Evolutionary conservation across 164 flowering plant genomes (phyloP).

Genomic region (Piper betle): DNA sequence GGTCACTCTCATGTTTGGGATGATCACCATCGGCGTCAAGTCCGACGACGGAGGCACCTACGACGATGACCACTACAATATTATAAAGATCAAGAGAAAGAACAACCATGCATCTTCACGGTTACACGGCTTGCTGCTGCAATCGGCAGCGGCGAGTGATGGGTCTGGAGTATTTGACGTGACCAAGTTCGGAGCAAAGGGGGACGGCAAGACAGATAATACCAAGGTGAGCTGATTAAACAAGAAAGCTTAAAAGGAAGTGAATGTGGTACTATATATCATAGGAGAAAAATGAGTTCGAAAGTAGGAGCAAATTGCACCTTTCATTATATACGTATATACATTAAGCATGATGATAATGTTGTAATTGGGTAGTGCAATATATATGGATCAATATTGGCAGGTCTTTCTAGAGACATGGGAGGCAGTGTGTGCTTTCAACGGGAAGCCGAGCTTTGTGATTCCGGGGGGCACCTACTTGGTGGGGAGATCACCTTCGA

Average conservation of each 20-base stretch:
- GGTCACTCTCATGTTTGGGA: background rate
- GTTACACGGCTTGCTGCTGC: background rate
- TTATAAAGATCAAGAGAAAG: too few species aligned
- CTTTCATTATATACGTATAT: background rate
- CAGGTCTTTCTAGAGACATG: constrained; percentile 5
- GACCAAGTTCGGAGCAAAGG: constrained; percentile 21
- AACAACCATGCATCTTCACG: too few species aligned
- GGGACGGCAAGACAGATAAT: constrained; percentile 15
- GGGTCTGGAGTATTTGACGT: constrained; percentile 19
- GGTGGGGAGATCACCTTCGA: constrained; percentile 1
- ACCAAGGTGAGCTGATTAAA: constrained; percentile 5
- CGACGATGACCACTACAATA: background rate
- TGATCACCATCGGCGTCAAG: background rate
- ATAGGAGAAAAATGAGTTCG: background rate
- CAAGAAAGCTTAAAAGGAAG: too few species aligned
- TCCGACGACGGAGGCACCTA: background rate
- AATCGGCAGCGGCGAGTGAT: background rate
- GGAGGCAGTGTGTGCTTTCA: constrained; percentile 2
- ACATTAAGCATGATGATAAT: background rate
- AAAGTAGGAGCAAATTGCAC: too few species aligned
- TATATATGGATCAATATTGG: background rate
- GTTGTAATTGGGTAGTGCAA: too few species aligned
- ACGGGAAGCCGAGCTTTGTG: background rate
- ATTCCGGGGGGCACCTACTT: constrained; percentile 1
- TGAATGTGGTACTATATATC: too few species aligned